These are phyloP conservation scores for peach (Prunus persica) DNA, from an alignment of 306 rosid genomes.

Conservation along the genomic window DNA sequence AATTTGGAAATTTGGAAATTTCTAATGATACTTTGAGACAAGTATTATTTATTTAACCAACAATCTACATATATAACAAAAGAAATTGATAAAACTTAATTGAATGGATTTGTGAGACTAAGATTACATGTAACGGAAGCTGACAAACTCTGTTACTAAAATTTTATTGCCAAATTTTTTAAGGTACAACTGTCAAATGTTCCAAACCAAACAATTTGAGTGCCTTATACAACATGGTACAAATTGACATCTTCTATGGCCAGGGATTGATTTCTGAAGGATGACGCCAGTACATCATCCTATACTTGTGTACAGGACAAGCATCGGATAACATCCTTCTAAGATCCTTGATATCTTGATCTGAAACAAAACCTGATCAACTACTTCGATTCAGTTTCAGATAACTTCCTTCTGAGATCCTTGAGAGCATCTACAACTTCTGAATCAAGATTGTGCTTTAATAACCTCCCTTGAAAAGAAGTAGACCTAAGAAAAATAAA, in stretches of 20 bases:
- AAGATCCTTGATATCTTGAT: not conserved
- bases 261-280: slow-evolving; percentile 5
- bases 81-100: no score
- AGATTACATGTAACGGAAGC: no score
- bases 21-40: no score
- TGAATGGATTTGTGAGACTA: no score
- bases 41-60: no score
- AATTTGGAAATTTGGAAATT: no score
- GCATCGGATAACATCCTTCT: not conserved
- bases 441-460: slow-evolving; percentile 87
- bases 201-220: not conserved
- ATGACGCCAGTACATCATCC: not conserved
- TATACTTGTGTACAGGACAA: not conserved
- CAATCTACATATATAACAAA: no score
- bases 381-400: slow-evolving; percentile 52
- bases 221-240: not conserved
- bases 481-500: slow-evolving; percentile 49
- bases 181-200: not conserved
- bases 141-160: no score
- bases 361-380: slow-evolving; percentile 17
- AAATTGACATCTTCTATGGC: not conserved
- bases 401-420: slow-evolving; percentile 64
- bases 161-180: not conserved
- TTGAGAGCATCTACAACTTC: slow-evolving; percentile 84
- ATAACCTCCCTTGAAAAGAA: slow-evolving; percentile 73